Percentiles rank a stretch among this genome's conserved stretches.
These are phyloP conservation scores for Cenococcum geophilum DNA, from an alignment of 495 filamentous ascomycete species.

Conservation along the genomic window DNA sequence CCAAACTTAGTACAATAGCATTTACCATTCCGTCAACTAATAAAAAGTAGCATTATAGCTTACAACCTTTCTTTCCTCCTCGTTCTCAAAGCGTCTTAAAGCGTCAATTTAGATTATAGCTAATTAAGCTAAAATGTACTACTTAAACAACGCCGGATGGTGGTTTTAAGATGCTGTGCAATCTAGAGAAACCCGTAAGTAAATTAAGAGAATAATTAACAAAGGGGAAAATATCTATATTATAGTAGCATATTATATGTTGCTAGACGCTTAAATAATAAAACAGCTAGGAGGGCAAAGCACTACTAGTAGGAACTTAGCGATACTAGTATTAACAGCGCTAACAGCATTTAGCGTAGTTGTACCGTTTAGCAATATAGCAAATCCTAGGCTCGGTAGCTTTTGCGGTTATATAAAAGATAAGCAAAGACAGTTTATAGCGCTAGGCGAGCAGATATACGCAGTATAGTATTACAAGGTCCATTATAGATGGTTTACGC, in stretches of 20 bases:
- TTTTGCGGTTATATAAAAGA: constrained; percentile 14
- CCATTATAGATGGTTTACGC: too few species aligned
- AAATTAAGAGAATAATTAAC: constrained; percentile 19
- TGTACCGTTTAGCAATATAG: constrained; percentile 11
- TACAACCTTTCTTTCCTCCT: too few species aligned
- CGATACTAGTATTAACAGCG: constrained; percentile 14
- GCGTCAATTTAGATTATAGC: too few species aligned
- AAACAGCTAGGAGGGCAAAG: constrained; percentile 13
- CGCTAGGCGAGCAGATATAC: too few species aligned
- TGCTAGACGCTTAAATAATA: constrained; percentile 13
- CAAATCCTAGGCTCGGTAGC: constrained; percentile 6
- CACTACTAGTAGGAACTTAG: constrained; percentile 12
- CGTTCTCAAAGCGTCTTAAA: too few species aligned
- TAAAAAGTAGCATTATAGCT: too few species aligned
- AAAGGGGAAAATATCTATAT: constrained; percentile 29
- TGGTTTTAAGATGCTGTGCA: constrained; percentile 24
- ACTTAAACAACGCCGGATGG: constrained; percentile 23
- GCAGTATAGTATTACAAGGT: too few species aligned
- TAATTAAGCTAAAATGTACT: constrained; percentile 31
- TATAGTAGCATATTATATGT: constrained; percentile 9
- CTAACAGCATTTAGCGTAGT: constrained; percentile 15
- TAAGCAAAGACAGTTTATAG: too few species aligned
- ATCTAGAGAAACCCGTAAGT: constrained; percentile 23
- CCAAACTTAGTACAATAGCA: too few species aligned
- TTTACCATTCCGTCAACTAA: too few species aligned